Base-by-base conservation (phyloP, 2,329 filamentous ascomycete species). In the Cladosporium sp. region DNA sequence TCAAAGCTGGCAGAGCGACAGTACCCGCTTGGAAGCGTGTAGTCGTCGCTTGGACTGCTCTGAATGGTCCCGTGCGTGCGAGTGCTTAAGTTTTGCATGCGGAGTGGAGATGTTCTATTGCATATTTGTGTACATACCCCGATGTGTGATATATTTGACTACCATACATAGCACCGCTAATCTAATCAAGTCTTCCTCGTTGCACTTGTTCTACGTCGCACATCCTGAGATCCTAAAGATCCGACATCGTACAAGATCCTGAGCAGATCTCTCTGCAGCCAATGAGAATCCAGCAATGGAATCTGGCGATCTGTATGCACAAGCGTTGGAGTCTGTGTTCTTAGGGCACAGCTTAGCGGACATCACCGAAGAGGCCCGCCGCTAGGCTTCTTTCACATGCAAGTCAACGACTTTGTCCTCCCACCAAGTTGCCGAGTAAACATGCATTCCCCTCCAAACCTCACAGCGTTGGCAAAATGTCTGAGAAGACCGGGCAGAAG, bases 31-130 rank as follows among this genome's bases (percentile, higher is more conserved):
- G 69, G 70, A 72, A 75, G 65, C 76, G 85, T 59, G 65, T 86
- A 24, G 68, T 70, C 58, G 83, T 86, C 28, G 84, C 82, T 28
- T 86, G 83, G 82, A 77, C 72, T 63, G 79, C 82, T 6, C 70
- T 86, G 71, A 74, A 61, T 20, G 64, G 67, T 17, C 64, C 66
- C 17, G 28, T 49, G 3, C 25, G 17, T 6, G 17, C 20, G 45
- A 25, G 17, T 24, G 51, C 20, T 44, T 54, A 13, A 35, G 9
- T 4, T 13, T n/a, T 53, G 35, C 34, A 17, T 42, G 17, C 7
- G 24, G 42, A 28, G 15, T 22, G 25, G 25, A 17, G n/a, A 10
- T 20, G 15, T 35, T 32, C 28, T 20, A 17, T 22, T 50, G 47
- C 47, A 50, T 50, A 50, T n/a, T 7, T 17, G 19, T 50, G 19